Base-by-base conservation (phyloP, 2,329 filamentous ascomycete genomes). In the Diaporthe sp. region DNA sequence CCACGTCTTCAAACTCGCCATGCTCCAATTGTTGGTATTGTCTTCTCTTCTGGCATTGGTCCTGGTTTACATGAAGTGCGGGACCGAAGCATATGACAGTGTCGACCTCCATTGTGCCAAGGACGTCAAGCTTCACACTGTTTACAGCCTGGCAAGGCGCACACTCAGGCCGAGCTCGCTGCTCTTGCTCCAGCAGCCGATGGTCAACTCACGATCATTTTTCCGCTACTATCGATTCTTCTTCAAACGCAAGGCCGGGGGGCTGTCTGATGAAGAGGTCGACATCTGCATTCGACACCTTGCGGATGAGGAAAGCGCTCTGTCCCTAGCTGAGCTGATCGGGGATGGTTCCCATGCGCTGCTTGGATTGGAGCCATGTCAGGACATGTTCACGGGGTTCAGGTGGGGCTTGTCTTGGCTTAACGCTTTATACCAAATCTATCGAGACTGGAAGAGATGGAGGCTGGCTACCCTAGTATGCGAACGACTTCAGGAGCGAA, bases 11-110 rank as follows among this genome's bases (percentile, higher is more conserved):
- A 25, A 25, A 13, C 17, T 17, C 39, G 0, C 12, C 12, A n/a
- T 42, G 0, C 2, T 22, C 7, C 6, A 3, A 17, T 15, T 61
- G 4, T 8, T 3, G n/a, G 37, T 25, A 19, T 7, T 2, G 2
- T 2, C 0, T 7, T 15, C 1, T n/a, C 13, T 28, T 10, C 2
- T 28, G 5, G 42, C 13, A 4, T 3, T 28, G n/a, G 34, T 25
- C 12, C 12, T n/a, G 10, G 12, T n/a, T 2, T 13, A 5, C 12
- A 39, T 7, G 2, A 12, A 25, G 5, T 15, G 1, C 37, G 3
- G 37, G 3, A 25, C n/a, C 37, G 13, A 44, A 22, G 19, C n/a
- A n/a, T 2, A 53, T 19, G 12, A 28, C 49, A 25, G 58, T n/a
- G 58, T 28, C 37, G 10, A 9, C n/a, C 37, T n/a, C 2, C 3